Evolutionary conservation across 495 filamentous ascomycete species (phyloP), one percentile per base, ranked within the genome.

Genomic region (Trichodelitschia bisporula): DNA sequence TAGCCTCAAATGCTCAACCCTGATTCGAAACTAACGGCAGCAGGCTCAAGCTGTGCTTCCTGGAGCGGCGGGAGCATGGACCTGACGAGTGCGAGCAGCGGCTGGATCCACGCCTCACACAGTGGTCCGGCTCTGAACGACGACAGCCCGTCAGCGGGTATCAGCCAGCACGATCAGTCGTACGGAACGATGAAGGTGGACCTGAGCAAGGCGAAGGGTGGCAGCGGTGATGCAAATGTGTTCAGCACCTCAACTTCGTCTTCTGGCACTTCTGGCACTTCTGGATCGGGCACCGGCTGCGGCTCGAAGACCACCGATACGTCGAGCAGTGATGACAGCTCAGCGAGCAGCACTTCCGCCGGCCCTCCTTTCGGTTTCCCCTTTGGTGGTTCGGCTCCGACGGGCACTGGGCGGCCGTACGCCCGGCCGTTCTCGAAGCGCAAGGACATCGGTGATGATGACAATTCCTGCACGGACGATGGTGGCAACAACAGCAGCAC

Each of bases 61-160:
- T 69, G 74, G 59, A 53, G 43, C 8, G 53, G 64, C n/a, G 55
- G 59, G 3, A 36, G 36, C n/a, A 54, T 57, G 30, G 41, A 62
- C 33, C 46, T 58, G 15, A 57, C 37, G 9, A 48, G 43, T 18
- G 43, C 55, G 1, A 45, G 39, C 4, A 58, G 60, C 13, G 40
- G 49, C 9, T 84, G 74, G 65, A 72, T 91, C 37, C 71, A 58
- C 41, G 72, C 70, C 1, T 58, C 59, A 45, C 66, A 65, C 32
- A 40, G 46, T 9, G 73, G 79, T 3, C 42, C 47, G 0, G 38
- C 70, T 1, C 40, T 84, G 27, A 53, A 62, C 19, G 63, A 66
- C 8, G 53, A 59, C 8, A 57, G 56, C 31, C 25, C 39, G 2
- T 47, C 45, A 4, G 63, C 59, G 0, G 33, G 29, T 10, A 67